phyloP scores from a whole-genome alignment of 2,329 filamentous ascomycete genomes.

The Penicillium sp. region DNA sequence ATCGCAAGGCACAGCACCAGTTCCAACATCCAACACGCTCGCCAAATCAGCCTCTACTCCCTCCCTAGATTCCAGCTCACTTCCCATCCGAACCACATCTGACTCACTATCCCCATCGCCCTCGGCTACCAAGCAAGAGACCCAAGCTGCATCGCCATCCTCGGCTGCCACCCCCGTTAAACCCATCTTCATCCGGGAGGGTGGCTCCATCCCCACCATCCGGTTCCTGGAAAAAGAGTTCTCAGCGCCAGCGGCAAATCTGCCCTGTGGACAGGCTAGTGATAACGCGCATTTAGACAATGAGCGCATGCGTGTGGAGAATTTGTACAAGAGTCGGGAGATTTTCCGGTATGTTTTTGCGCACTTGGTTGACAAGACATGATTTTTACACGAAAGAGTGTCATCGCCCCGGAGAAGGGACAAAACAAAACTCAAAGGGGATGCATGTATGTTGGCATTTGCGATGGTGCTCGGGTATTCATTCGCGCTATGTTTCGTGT shows the following conservation, averaged over 20 bases:
- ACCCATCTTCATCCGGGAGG: constrained; percentile 92
- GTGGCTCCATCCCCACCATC: constrained; percentile 92
- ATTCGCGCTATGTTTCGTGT: background rate
- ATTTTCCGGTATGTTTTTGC: constrained; percentile 88
- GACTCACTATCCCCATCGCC: constrained; percentile 2
- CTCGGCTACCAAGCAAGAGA: background rate
- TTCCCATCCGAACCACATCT: constrained; percentile 16
- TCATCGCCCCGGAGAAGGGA: background rate
- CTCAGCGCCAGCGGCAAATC: constrained; percentile 82
- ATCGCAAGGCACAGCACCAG: constrained; percentile 27
- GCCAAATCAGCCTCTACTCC: constrained; percentile 31
- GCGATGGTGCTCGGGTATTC: background rate
- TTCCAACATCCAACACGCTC: constrained; percentile 48
- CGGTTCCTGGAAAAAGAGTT: constrained; percentile 95
- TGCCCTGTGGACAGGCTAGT: constrained; percentile 93
- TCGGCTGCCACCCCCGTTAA: constrained; percentile 22
- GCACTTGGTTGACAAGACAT: constrained; percentile 55
- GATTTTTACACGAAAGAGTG: constrained; percentile 1
- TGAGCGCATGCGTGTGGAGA: constrained; percentile 84
- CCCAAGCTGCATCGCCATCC: background rate
- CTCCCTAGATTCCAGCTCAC: constrained; percentile 14
- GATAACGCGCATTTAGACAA: constrained; percentile 95
- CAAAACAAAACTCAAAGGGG: background rate
- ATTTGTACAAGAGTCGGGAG: constrained; percentile 86
- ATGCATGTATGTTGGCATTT: background rate